Evolutionary conservation across 2,329 filamentous ascomycete species (phyloP), one percentile per base, ranked within the genome.

Genomic region (Lecanicillium sp.): DNA sequence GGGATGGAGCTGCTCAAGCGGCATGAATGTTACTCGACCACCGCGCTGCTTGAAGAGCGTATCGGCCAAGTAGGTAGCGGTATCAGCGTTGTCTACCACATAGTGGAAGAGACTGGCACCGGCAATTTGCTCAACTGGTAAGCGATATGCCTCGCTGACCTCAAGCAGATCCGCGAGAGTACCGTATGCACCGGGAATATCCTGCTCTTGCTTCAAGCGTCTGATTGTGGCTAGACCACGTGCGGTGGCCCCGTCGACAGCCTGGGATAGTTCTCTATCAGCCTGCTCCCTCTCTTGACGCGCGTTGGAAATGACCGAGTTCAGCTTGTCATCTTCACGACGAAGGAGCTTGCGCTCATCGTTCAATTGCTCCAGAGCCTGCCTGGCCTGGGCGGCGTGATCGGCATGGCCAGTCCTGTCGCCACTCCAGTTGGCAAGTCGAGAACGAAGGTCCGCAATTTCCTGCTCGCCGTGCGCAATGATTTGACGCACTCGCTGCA

Each of bases 91-190:
- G 63, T 98, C 91, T 36, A 97, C 91, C 10, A 98, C 83, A 56
- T 95, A 95, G 66, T 98, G 89, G 68, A 98, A 98, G 8, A 98
- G 75, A 62, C 89, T 95, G 54, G 84, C 84, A 15, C 93, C 93
- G 2, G 91, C 93, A 44, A 90, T 93, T 57, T 95, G 89, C 67
- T 98, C 93, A 9, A 94, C 86, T 2, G 93, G 89, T 10, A 90
- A 82, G 52, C 90, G 83, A 67, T 95, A 97, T 45, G 81, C 79
- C 45, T 95, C 89, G 50, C 76, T 81, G 41, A 95, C 89, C 47
- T 90, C 81, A 58, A 97, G 81, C n/a, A 98, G 78, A 63, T 98
- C 94, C 4, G 91, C 90, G 30, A 98, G 68, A 0, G 90, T 95
- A 42, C 94, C 93, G 62, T 95, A 94, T 2, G 93, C 89, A 21